phyloP scores from a whole-genome alignment of 2,329 filamentous ascomycete genomes.

The Whalleya microplaca region DNA sequence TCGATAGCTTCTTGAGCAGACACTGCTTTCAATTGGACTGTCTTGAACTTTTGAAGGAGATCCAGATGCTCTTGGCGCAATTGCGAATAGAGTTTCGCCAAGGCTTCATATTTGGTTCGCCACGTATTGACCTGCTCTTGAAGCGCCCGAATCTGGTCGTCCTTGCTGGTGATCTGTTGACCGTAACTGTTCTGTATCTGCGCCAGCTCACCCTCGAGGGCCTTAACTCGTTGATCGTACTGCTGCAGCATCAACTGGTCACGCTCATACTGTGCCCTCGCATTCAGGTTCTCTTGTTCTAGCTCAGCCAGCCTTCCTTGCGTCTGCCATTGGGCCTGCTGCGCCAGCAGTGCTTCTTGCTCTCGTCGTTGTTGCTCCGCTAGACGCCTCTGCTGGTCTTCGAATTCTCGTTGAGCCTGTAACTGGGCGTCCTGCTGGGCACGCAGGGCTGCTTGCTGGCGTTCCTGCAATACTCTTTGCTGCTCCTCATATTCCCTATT shows the following conservation, averaged over 20 bases:
- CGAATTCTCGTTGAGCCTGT: constrained; percentile 92
- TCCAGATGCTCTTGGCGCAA: constrained; percentile 93
- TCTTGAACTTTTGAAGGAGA: constrained; percentile 93
- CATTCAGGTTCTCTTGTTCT: constrained; percentile 92
- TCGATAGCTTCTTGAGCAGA: constrained; percentile 98
- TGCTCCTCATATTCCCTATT: constrained; percentile 96
- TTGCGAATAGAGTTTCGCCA: constrained; percentile 97
- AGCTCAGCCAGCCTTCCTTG: constrained; percentile 95
- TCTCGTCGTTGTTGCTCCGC: constrained; percentile 89
- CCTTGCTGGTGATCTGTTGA: constrained; percentile 85
- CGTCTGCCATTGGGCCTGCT: constrained; percentile 91
- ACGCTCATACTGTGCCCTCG: constrained; percentile 92
- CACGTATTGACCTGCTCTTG: constrained; percentile 98
- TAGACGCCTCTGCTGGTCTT: constrained; percentile 87
- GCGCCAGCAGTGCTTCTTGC: constrained; percentile 84
- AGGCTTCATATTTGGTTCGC: constrained; percentile 93
- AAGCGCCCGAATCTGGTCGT: constrained; percentile 89
- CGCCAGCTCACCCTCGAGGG: constrained; percentile 81
- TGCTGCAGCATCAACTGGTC: constrained; percentile 97
- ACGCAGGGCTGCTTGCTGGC: constrained; percentile 79
- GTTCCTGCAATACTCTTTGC: constrained; percentile 83
- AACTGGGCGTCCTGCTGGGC: constrained; percentile 82
- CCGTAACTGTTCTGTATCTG: constrained; percentile 83
- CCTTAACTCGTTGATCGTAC: constrained; percentile 93
- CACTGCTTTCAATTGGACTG: constrained; percentile 92